These are phyloP conservation scores for Yamadazyma diddensiae DNA, from an alignment of 1,139 yeast genomes.

Conservation along the genomic window DNA sequence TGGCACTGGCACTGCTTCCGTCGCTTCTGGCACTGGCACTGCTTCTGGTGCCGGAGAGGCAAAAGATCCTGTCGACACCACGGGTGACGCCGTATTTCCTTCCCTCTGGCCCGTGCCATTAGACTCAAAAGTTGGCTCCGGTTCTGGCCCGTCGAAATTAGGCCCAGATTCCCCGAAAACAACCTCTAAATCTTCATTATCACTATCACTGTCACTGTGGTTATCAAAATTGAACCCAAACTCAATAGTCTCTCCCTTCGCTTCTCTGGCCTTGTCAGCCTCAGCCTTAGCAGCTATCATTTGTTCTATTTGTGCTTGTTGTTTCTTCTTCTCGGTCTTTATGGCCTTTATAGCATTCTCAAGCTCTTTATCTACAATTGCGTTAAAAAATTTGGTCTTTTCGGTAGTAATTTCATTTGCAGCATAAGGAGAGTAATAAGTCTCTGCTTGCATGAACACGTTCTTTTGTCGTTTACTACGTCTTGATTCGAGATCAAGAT, in stretches of 20 bases:
- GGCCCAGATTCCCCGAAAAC: conserved; percentile 12
- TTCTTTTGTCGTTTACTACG: conserved; percentile 28
- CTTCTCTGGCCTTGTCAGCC: conserved; percentile 17
- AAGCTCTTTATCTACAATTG: conserved; percentile 32
- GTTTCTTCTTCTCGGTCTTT: conserved; percentile 30
- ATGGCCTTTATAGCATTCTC: conserved; percentile 34
- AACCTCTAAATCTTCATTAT: conserved; percentile 12
- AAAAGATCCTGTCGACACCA: too few species aligned
- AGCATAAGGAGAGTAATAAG: conserved; percentile 39
- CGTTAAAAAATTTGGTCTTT: conserved; percentile 22
- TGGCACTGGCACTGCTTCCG: too few species aligned
- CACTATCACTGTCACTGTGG: conserved; percentile 17
- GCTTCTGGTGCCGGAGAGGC: too few species aligned
- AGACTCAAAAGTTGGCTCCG: too few species aligned
- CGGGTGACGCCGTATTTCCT: too few species aligned
- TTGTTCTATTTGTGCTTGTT: conserved; percentile 20
- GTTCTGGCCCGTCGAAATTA: neutral
- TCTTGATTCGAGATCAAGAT: conserved; percentile 19
- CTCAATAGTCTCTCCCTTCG: conserved; percentile 19
- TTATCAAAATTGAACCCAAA: conserved; percentile 31
- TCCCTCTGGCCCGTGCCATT: too few species aligned
- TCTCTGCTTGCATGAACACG: conserved; percentile 45
- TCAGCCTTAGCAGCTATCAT: conserved; percentile 22
- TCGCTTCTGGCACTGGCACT: too few species aligned
- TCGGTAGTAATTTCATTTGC: conserved; percentile 22